Percentiles rank a stretch among this genome's conserved stretches.
Evolutionary conservation across 345 rosid genomes (phyloP).

Genomic region (Chamaenerion angustifolium): DNA sequence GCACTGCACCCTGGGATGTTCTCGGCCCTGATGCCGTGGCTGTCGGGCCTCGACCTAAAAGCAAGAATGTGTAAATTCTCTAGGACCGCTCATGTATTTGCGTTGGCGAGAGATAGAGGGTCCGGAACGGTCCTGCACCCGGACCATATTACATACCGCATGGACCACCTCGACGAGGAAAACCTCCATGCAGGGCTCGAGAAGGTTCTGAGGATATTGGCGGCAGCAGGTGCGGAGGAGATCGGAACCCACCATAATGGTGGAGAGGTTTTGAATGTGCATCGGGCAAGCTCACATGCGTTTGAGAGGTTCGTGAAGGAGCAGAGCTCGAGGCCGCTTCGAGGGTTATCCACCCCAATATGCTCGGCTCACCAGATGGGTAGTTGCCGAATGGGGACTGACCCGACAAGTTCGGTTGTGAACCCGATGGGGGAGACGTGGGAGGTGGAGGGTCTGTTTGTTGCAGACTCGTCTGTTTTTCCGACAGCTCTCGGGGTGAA

Average conservation of each 20-base stretch:
- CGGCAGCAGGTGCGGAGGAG: constrained; percentile 74
- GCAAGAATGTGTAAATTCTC: constrained; percentile 47
- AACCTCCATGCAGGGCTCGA: constrained; percentile 45
- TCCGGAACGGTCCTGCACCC: constrained; percentile 34
- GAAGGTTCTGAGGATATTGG: constrained; percentile 44
- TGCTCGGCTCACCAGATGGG: constrained; percentile 93
- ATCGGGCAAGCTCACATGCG: constrained; percentile 20
- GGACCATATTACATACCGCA: constrained; percentile 27
- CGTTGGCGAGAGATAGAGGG: constrained; percentile 58
- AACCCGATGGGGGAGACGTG: constrained; percentile 65
- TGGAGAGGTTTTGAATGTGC: constrained; percentile 45
- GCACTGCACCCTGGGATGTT: constrained; percentile 77
- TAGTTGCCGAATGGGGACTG: constrained; percentile 72
- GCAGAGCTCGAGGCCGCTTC: constrained; percentile 42
- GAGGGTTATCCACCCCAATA: constrained; percentile 28
- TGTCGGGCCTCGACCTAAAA: constrained; percentile 47
- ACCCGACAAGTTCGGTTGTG: constrained; percentile 48
- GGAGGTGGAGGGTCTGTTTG: constrained; percentile 57
- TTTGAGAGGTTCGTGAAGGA: constrained; percentile 45
- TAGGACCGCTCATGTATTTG: constrained; percentile 57
- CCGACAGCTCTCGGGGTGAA: constrained; percentile 82
- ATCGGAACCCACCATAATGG: constrained; percentile 53
- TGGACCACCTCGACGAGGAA: constrained; percentile 38
- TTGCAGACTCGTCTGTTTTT: constrained; percentile 77
- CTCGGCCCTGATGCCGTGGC: constrained; percentile 60